Evolutionary conservation across 1,284 basidiomycete species (phyloP).

Genomic region (Chalciporus sp.): DNA sequence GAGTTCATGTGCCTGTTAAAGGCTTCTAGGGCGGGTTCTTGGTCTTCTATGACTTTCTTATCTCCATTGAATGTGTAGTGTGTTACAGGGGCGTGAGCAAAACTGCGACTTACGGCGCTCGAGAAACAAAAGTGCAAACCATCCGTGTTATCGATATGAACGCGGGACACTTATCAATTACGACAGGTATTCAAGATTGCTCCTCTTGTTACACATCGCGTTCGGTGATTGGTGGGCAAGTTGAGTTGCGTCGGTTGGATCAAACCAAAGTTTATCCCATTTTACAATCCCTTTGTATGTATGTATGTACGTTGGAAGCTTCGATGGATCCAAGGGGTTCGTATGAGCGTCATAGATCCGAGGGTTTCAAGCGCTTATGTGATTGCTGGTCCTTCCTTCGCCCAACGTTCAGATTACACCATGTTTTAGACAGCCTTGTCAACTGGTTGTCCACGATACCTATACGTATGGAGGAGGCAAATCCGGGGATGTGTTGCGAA

Average conservation of each 20-base stretch:
- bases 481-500: neutral
- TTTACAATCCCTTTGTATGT: conserved; percentile 11
- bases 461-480: neutral
- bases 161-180: conserved; percentile 26
- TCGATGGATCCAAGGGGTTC: neutral
- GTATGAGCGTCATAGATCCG: neutral
- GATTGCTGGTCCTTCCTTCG: neutral
- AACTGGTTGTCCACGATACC: neutral
- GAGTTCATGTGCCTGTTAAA: conserved; percentile 22
- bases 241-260: neutral
- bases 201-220: neutral
- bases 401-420: neutral
- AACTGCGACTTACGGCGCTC: neutral
- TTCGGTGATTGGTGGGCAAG: conserved; percentile 21
- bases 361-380: neutral
- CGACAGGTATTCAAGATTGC: conserved; percentile 4
- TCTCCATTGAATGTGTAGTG: neutral
- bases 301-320: conserved; percentile 2
- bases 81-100: neutral
- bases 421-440: neutral
- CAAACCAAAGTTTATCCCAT: conserved; percentile 1
- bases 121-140: conserved; percentile 15
- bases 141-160: conserved; percentile 29
- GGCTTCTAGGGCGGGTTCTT: neutral
- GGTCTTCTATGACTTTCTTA: conserved; percentile 13